Conservation (phyloP, 768 basidiomycete species). For the Vararia minispora region DNA sequence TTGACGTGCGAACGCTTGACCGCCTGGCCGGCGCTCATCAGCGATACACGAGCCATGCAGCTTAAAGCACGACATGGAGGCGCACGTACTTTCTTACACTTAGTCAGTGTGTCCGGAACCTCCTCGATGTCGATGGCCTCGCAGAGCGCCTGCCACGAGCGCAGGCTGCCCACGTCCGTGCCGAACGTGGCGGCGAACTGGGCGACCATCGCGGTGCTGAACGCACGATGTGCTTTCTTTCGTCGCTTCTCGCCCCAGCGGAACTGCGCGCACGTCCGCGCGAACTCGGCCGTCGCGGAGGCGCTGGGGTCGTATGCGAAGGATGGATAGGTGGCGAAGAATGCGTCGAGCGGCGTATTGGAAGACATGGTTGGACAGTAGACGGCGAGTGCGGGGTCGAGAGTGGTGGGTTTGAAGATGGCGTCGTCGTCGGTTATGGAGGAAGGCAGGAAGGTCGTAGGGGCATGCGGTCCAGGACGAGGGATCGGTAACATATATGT, state of each 20-base stretch:
- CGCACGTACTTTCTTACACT: conserved; percentile 5
- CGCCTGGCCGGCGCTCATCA: background rate
- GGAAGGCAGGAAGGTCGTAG: no score
- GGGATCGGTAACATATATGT: no score
- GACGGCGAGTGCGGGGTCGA: no score
- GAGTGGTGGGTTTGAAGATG: no score
- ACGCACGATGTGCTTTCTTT: background rate
- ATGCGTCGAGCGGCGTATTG: no score
- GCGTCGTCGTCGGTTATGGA: no score
- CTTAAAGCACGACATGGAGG: no score
- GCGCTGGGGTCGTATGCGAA: background rate
- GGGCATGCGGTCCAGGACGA: no score
- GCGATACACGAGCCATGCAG: background rate
- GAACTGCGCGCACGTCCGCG: background rate
- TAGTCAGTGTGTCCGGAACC: conserved; percentile 2
- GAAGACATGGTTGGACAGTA: no score
- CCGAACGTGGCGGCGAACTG: conserved; percentile 15
- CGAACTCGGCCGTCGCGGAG: background rate
- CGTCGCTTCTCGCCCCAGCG: background rate
- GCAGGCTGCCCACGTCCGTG: conserved; percentile 9
- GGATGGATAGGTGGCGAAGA: background rate
- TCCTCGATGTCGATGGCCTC: conserved; percentile 8
- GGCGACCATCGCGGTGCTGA: conserved; percentile 5
- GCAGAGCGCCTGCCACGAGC: conserved; percentile 11
- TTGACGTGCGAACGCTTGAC: conserved; percentile 9